Percentiles rank a stretch among this genome's conserved stretches.
phyloP scores from a whole-genome alignment of 306 rosid genomes.

The Sindora glabra region DNA sequence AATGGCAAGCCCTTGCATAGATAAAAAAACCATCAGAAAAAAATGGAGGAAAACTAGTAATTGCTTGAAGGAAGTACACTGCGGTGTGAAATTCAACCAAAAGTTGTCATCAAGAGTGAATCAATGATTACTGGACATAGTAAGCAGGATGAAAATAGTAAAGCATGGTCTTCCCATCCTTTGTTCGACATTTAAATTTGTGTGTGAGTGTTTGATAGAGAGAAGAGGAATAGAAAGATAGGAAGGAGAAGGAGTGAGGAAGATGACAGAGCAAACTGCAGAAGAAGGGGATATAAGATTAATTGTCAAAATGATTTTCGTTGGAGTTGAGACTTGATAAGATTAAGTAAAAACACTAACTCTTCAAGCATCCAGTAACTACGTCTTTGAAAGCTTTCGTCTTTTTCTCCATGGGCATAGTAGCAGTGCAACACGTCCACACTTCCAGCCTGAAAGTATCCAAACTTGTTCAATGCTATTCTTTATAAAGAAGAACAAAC shows the following conservation, averaged over 20 bases:
- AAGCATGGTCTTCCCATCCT: background rate
- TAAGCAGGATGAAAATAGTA: background rate
- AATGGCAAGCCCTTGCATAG: background rate
- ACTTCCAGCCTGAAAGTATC: constrained; percentile 60
- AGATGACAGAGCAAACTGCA: background rate
- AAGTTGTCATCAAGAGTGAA: background rate
- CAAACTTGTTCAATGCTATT: constrained; percentile 1
- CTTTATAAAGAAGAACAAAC: background rate
- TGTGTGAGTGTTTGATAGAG: background rate
- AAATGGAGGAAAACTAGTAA: too few species aligned
- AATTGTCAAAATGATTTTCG: background rate
- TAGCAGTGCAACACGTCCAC: constrained; percentile 80
- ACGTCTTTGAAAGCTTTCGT: constrained; percentile 76
- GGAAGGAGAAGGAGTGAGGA: background rate
- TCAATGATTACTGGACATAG: background rate
- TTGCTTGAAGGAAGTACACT: constrained; percentile 11
- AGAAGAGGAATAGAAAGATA: background rate
- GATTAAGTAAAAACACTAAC: constrained; percentile 41
- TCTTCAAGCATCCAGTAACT: constrained; percentile 92
- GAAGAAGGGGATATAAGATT: background rate
- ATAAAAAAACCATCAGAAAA: background rate
- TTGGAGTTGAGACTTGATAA: background rate
- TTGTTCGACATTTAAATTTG: background rate
- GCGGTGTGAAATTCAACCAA: constrained; percentile 6
- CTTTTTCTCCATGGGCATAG: constrained; percentile 86